Percentiles rank a stretch among this genome's conserved stretches.
Conservation (phyloP, 2,329 filamentous ascomycete genomes). For the Gnomoniopsis smithogilvyi region DNA sequence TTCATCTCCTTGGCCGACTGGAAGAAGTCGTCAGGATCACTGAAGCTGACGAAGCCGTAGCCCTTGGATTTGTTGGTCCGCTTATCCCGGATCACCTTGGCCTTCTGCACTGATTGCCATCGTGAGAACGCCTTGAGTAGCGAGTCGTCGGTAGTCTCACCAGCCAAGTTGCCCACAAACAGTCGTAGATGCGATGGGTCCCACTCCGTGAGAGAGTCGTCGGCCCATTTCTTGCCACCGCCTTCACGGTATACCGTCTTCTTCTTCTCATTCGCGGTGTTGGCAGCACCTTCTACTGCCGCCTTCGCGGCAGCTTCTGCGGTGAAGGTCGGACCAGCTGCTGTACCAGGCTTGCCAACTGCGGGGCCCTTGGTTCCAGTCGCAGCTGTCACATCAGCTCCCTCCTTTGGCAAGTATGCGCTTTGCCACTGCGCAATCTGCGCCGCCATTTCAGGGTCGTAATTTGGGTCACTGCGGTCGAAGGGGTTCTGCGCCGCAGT, state of each 20-base stretch:
- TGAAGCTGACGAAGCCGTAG: slow-evolving; percentile 95
- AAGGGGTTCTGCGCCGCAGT: slow-evolving; percentile 24
- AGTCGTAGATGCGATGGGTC: slow-evolving; percentile 91
- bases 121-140: slow-evolving; percentile 89
- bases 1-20: slow-evolving; percentile 97
- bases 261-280: slow-evolving; percentile 58
- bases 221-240: slow-evolving; percentile 90
- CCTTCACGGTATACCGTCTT: slow-evolving; percentile 88
- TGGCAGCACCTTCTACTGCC: slow-evolving; percentile 41
- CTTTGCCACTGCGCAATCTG: slow-evolving; percentile 95
- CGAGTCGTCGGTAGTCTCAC: slow-evolving; percentile 95
- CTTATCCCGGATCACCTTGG: slow-evolving; percentile 92
- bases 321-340: slow-evolving; percentile 29
- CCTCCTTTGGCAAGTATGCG: slow-evolving; percentile 70
- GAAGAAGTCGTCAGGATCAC: slow-evolving; percentile 94
- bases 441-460: slow-evolving; percentile 79
- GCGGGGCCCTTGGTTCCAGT: slow-evolving; percentile 24
- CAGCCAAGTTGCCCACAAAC: slow-evolving; percentile 94
- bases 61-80: slow-evolving; percentile 94
- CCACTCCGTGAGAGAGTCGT: slow-evolving; percentile 88
- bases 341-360: slow-evolving; percentile 25
- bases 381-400: slow-evolving; percentile 27
- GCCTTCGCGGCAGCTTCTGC: slow-evolving; percentile 31
- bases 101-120: slow-evolving; percentile 87
- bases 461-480: slow-evolving; percentile 36